Base-by-base conservation (phyloP, 1,284 basidiomycete genomes). In the Chiua sp. region DNA sequence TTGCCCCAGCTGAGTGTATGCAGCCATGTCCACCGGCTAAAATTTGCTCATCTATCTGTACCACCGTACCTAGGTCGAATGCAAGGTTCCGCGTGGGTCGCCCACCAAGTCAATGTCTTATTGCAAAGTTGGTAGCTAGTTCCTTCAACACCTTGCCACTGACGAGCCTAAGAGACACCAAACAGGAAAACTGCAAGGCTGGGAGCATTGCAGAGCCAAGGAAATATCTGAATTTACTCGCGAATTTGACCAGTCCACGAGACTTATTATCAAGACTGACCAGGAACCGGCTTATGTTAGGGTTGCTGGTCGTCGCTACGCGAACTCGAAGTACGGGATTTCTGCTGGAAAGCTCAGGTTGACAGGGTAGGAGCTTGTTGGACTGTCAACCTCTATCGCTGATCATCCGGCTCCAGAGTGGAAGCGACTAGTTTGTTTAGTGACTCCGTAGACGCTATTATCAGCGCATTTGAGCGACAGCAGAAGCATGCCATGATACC, bases 391-490 rank as follows among this genome's bases (percentile, higher is more conserved):
- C 7, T 3, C 35, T 15, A 35, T 35, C 35, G 12, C 35, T 35
- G 35, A 35, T 35, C 35, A 35, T 35, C 35, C 13, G 2, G 47
- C 33, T 8, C 0, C 60, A 66, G 65, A 1, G 78, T 82, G 66
- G 79, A 78, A 51, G 77, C 76, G 0, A 79, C 80, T 1, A 80
- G 82, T 55, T 63, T 84, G 51, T 63, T 83, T 13, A 53, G 64
- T 37, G 80, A 79, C 74, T 79, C 57, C 1, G 8, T 63, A 1
- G 26, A 61, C 32, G 71, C 72, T 5, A 47, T 60, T 26, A 54
- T 65, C 15, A 42, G 68, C 4, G 75, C 78, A 7, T 68, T 83
- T 20, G 60, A 72, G 33, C 59, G 67, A 20, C 78, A 79, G 59
- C 61, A 57, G 10, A 56, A 55, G 32, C 55, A 26, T n/a, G 62